Base-by-base conservation (phyloP, 371 early-diverging fungal genomes). In the Funneliformis caledonium region DNA sequence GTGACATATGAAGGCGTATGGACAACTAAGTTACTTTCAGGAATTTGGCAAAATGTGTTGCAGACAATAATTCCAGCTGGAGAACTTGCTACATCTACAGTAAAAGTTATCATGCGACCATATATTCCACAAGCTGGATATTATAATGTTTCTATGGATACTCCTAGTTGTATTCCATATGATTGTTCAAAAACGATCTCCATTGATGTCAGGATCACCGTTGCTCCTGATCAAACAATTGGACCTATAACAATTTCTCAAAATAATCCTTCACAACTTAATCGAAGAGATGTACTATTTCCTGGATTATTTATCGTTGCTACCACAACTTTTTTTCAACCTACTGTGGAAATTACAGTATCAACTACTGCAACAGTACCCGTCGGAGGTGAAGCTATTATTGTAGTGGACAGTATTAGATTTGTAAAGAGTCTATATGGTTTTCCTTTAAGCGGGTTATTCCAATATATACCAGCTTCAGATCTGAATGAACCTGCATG, bases 81-180 rank as follows among this genome's bases (percentile, higher is more conserved):
- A 11, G 26, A 68, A 6, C 69, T 86, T 33, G 22, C 83, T 9
- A 84, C 85, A 1, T 76, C 85, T 19, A 82, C 68, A 22, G 85
- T 84, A 37, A 81, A 85, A 1, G 82, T 89, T 6, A 83, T 83
- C 4, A 85, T 91, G 61, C 83, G 82, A 22, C 93, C 93, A 1
- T 85, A 85, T 61, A 78, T 93, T 14, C 88, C 91, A 16, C 92
- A 92, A 81, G 80, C 91, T n/a, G 93, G 93, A 19, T 84, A 84
- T 47, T 93, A 93, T 72, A 83, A 88, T 45, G 88, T 93, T 1
- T 83, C 86, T 45, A 65, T 92, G 72, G 82, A 85, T 72, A 83
- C 88, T 4, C 93, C 93, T 11, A 85, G 86, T 22, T 93, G 93
- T 78, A 87, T 88, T 37, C 83, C 85, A 48, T 83, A 67, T 67